Percentiles rank a stretch among this genome's conserved stretches.
phyloP scores from a whole-genome alignment of 2,329 filamentous ascomycete species.

The Monosporascus sp. region DNA sequence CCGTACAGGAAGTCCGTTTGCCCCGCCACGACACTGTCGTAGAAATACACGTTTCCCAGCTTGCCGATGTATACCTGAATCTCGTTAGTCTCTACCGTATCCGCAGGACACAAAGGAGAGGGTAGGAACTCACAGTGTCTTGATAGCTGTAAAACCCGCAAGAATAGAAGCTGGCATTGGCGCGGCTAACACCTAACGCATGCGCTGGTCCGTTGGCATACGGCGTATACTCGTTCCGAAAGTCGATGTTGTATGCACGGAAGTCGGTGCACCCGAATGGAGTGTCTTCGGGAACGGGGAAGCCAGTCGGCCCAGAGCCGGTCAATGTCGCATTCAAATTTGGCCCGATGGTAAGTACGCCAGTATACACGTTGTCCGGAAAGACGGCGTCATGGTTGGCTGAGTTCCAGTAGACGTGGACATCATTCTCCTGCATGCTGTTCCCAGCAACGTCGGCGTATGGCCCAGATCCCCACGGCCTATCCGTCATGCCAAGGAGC shows the following conservation, averaged over 20 bases:
- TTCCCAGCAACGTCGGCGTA: constrained; percentile 40
- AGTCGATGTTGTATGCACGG: constrained; percentile 62
- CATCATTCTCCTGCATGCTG: constrained; percentile 33
- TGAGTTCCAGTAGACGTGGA: constrained; percentile 54
- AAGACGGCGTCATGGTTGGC: constrained; percentile 43
- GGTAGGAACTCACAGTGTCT: constrained; percentile 49
- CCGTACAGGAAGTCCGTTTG: constrained; percentile 66
- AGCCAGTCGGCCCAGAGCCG: constrained; percentile 57
- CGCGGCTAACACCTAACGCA: constrained; percentile 55
- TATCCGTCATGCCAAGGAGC: constrained; percentile 52
- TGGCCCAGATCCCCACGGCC: constrained; percentile 25
- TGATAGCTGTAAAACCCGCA: constrained; percentile 64
- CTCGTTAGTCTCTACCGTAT: no score
- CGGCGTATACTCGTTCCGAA: constrained; percentile 54
- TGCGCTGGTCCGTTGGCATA: constrained; percentile 50
- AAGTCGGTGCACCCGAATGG: constrained; percentile 61
- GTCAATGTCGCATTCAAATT: constrained; percentile 58
- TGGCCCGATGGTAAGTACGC: constrained; percentile 57
- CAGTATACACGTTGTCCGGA: constrained; percentile 58
- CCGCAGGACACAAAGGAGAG: background rate
- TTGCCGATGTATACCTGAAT: constrained; percentile 59
- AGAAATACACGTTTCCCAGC: constrained; percentile 61
- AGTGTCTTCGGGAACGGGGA: constrained; percentile 52
- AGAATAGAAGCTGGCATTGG: constrained; percentile 63
- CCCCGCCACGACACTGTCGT: constrained; percentile 54